Evolutionary conservation across 805 yeast genomes (phyloP).

Genomic region (Candida jianshihensis): DNA sequence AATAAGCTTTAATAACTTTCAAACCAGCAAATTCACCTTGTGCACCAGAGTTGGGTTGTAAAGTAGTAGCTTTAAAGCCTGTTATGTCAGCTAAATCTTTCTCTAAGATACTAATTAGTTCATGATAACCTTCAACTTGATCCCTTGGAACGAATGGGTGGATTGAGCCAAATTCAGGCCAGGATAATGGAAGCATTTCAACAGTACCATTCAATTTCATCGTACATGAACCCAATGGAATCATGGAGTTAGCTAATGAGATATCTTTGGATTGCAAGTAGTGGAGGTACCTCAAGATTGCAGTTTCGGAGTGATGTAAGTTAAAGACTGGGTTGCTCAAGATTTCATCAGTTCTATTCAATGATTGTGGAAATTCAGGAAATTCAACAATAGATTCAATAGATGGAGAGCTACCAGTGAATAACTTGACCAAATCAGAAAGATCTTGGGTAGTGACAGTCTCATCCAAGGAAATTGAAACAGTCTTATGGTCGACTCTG

Average conservation of each 20-base stretch:
- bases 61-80: slow-evolving; percentile 84
- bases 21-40: slow-evolving; percentile 97
- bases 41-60: slow-evolving; percentile 97
- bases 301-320: slow-evolving; percentile 86
- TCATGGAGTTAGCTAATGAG: slow-evolving; percentile 94
- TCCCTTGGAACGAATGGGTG: slow-evolving; percentile 91
- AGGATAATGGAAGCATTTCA: slow-evolving; percentile 88
- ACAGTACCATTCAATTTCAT: slow-evolving; percentile 96
- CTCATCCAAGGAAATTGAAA: slow-evolving; percentile 88
- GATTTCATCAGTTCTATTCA: slow-evolving; percentile 50
- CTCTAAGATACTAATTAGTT: slow-evolving; percentile 70
- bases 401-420: slow-evolving; percentile 36
- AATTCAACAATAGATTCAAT: slow-evolving; percentile 26
- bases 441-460: slow-evolving; percentile 65
- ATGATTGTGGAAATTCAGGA: slow-evolving; percentile 43
- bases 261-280: slow-evolving; percentile 80
- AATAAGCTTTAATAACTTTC: slow-evolving; percentile 74
- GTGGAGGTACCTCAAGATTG: slow-evolving; percentile 87
- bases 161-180: slow-evolving; percentile 84
- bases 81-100: slow-evolving; percentile 85
- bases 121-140: slow-evolving; percentile 84
- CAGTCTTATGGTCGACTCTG: slow-evolving; percentile 51
- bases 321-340: slow-evolving; percentile 76
- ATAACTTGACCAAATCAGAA: slow-evolving; percentile 46
- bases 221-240: slow-evolving; percentile 95